Percentiles rank a stretch among this genome's conserved stretches.
Conservation (phyloP, 2,329 filamentous ascomycete genomes). For the Mycocentrospora acerina region DNA sequence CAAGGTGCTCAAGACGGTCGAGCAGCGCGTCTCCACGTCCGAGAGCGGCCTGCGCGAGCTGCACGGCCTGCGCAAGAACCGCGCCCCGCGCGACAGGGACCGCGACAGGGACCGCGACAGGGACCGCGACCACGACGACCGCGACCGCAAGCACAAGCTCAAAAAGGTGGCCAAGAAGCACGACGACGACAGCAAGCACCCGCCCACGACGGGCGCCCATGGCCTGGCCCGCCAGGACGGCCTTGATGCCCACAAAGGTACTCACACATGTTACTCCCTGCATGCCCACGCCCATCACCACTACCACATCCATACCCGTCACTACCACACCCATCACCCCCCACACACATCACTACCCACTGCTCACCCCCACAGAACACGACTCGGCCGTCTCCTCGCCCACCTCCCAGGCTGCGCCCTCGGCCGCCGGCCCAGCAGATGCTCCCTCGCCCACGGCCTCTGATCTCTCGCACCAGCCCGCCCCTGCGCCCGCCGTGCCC, state of each 20-base stretch:
- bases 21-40: constrained; percentile 62
- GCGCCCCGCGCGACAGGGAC: constrained; percentile 54
- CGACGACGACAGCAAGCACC: constrained; percentile 65
- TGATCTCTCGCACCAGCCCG: constrained; percentile 59
- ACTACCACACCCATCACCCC: background rate
- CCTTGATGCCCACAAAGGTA: constrained; percentile 58
- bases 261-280: constrained; percentile 4
- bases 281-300: background rate
- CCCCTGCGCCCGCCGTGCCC: constrained; percentile 61
- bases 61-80: constrained; percentile 64
- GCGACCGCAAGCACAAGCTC: constrained; percentile 47
- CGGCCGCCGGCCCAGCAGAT: constrained; percentile 56
- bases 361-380: constrained; percentile 26
- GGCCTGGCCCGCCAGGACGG: constrained; percentile 66
- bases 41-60: constrained; percentile 74
- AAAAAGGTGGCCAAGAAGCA: constrained; percentile 76
- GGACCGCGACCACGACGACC: too few relatives aligned
- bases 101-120: constrained; percentile 52
- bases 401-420: constrained; percentile 47
- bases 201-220: constrained; percentile 63
- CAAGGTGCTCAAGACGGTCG: constrained; percentile 45
- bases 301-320: constrained; percentile 2
- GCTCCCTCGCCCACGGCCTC: constrained; percentile 63
- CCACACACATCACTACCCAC: background rate
- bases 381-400: constrained; percentile 44